Evolutionary conservation across 192 early-diverging fungal species (phyloP).

Genomic region (Dissophora globulifera): DNA sequence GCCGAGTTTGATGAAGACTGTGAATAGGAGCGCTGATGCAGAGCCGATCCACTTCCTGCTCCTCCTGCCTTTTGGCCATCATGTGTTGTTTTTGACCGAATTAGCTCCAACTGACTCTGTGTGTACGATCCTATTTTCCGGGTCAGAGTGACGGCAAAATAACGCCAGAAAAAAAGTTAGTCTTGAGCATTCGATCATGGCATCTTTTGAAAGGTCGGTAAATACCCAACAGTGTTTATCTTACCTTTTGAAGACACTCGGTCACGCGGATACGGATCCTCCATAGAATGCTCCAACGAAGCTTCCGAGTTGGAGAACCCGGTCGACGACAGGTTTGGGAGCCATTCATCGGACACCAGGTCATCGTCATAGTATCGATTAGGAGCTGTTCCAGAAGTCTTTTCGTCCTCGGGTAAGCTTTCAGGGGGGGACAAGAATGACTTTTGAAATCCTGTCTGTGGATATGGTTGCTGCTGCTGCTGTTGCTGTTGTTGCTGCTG

Average conservation of each 20-base stretch:
- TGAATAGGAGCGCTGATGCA: constrained; percentile 40
- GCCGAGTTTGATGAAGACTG: constrained; percentile 42
- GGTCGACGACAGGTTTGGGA: constrained; percentile 23
- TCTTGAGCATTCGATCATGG: background rate
- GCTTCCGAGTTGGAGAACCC: constrained; percentile 10
- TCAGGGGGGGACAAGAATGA: constrained; percentile 18
- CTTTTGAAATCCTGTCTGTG: constrained; percentile 15
- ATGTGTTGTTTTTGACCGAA: constrained; percentile 17
- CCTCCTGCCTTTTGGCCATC: constrained; percentile 1
- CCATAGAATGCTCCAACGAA: constrained; percentile 11
- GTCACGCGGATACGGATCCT: constrained; percentile 37
- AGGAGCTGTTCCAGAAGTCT: background rate
- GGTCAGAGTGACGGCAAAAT: background rate
- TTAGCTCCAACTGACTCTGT: constrained; percentile 26
- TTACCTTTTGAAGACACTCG: constrained; percentile 34
- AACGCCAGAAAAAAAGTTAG: background rate
- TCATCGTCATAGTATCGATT: constrained; percentile 34
- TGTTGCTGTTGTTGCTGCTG: constrained; percentile 6
- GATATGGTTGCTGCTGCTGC: background rate
- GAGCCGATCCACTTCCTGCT: constrained; percentile 6
- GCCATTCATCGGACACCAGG: constrained; percentile 35
- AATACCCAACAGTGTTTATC: background rate
- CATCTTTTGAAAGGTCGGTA: too few species aligned
- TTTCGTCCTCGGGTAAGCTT: constrained; percentile 21
- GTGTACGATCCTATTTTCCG: constrained; percentile 28